Percentiles rank a stretch among this genome's conserved stretches.
These are phyloP conservation scores for Suillus placidus DNA, from an alignment of 768 basidiomycete species.

Conservation along the genomic window DNA sequence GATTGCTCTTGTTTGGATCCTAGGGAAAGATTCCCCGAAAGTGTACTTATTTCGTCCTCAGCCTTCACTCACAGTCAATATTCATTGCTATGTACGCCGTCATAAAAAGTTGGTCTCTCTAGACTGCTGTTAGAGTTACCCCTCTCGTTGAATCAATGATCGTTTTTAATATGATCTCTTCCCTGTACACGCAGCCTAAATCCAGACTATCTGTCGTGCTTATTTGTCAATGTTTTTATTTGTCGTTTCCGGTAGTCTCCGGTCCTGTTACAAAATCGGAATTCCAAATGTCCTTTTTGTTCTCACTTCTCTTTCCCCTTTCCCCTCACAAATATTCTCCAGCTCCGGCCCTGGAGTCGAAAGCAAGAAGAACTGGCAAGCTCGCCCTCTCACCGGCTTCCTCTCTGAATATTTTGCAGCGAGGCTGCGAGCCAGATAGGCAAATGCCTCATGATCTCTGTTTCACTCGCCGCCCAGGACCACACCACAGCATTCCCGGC, in stretches of 20 bases:
- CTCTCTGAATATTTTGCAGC: constrained; percentile 8
- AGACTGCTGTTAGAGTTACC: neutral
- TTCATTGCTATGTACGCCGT: neutral
- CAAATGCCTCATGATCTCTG: constrained; percentile 2
- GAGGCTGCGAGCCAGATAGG: neutral
- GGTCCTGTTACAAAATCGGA: neutral
- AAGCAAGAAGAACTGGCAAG: constrained; percentile 8
- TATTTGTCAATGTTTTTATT: neutral
- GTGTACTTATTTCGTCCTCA: neutral
- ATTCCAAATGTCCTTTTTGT: neutral
- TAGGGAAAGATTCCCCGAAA: neutral
- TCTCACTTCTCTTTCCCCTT: neutral
- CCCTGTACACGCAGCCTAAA: too few species aligned
- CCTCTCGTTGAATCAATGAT: too few species aligned
- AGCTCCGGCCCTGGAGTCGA: constrained; percentile 1
- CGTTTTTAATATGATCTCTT: too few species aligned
- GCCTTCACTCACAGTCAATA: neutral
- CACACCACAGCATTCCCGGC: neutral
- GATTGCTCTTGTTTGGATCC: neutral
- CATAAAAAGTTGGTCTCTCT: neutral
- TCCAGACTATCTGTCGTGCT: too few species aligned
- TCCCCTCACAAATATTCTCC: neutral
- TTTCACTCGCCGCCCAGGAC: neutral
- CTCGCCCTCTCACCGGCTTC: constrained; percentile 1
- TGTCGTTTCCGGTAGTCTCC: neutral